phyloP scores from a whole-genome alignment of 2,329 filamentous ascomycete species.

The Trichoderma atroviride region DNA sequence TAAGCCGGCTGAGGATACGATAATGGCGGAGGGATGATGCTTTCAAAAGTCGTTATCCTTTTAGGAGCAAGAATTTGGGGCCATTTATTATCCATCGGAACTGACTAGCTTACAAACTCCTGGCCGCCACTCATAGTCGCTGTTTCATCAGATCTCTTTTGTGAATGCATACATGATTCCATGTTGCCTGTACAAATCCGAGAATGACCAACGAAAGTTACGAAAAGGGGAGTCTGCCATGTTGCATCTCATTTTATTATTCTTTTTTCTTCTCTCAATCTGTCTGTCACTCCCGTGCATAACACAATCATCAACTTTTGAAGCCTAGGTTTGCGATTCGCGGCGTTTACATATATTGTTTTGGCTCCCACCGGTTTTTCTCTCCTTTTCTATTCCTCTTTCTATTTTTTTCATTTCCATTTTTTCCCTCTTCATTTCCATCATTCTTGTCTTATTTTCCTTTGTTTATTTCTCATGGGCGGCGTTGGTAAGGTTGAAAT shows the following conservation, averaged over 20 bases:
- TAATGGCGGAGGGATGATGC: slow-evolving; percentile 31
- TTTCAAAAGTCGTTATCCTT: neutral
- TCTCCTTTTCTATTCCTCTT: neutral
- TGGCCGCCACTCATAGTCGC: neutral
- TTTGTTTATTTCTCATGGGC: neutral
- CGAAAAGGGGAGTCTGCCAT: neutral
- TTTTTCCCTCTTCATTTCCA: neutral
- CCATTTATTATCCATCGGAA: neutral
- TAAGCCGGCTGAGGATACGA: slow-evolving; percentile 36
- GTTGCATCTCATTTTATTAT: neutral
- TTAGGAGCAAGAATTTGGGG: neutral
- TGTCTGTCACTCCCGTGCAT: slow-evolving; percentile 1
- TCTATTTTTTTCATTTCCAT: neutral
- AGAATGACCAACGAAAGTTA: slow-evolving; percentile 19
- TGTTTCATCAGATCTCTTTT: neutral
- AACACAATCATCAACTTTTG: neutral
- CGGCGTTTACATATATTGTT: neutral
- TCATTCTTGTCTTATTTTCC: neutral
- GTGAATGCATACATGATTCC: slow-evolving; percentile 12
- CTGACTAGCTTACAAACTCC: neutral
- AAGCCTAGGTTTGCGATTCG: neutral
- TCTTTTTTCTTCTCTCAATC: neutral
- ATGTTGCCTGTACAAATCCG: slow-evolving; percentile 1
- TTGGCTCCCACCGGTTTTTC: neutral
- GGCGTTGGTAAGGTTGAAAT: slow-evolving; percentile 19